Conservation (phyloP, 768 basidiomycete genomes). For the Kwoniella dendrophila region DNA sequence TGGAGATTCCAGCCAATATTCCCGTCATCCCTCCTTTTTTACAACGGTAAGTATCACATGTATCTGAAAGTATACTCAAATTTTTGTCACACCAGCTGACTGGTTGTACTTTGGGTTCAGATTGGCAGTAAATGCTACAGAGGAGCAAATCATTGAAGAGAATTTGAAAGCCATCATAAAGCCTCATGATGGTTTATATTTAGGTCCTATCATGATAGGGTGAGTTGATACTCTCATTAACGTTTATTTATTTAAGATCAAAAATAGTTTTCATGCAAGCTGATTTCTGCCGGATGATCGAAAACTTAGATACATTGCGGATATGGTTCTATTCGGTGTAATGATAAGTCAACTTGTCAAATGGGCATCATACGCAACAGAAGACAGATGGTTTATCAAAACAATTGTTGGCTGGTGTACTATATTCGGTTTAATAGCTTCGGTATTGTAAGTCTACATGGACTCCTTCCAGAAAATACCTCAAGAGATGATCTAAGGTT, state of each 20-base stretch:
- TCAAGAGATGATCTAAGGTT: background rate
- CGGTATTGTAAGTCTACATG: conserved; percentile 7
- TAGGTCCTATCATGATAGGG: conserved; percentile 10
- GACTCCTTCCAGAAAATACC: background rate
- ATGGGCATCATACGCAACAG: conserved; percentile 4
- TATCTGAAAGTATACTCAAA: too few relatives aligned
- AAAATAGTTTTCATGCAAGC: too few relatives aligned
- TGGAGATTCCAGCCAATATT: too few relatives aligned
- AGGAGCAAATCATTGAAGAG: background rate
- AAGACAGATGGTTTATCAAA: conserved; percentile 17
- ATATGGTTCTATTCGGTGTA: conserved; percentile 11
- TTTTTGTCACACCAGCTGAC: background rate
- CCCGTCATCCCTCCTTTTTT: background rate
- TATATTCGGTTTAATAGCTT: conserved; percentile 3
- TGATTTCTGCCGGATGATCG: too few relatives aligned
- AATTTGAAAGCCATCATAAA: background rate
- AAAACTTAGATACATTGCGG: background rate
- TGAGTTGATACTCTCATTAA: too few relatives aligned
- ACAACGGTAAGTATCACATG: too few relatives aligned
- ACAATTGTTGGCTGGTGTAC: conserved; percentile 8
- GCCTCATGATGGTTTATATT: conserved; percentile 3
- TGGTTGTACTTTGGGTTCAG: background rate
- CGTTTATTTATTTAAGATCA: too few relatives aligned
- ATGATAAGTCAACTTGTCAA: background rate
- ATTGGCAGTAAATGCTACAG: background rate